These are phyloP conservation scores for Stemphylium beticola DNA, from an alignment of 2,329 filamentous ascomycete genomes.

Conservation along the genomic window DNA sequence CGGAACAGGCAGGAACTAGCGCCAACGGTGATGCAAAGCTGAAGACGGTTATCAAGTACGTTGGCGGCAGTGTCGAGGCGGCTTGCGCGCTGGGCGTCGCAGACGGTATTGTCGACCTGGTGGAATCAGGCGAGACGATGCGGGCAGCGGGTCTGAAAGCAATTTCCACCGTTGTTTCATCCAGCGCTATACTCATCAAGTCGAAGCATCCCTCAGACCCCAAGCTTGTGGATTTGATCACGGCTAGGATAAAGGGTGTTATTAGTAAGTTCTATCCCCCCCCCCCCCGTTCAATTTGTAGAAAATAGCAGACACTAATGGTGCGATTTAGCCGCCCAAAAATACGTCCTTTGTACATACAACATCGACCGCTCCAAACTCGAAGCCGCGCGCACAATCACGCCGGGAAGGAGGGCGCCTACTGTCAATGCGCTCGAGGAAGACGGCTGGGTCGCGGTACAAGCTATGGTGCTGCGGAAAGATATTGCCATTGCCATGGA, in stretches of 20 bases:
- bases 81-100: slow-evolving; percentile 95
- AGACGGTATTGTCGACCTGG: slow-evolving; percentile 95
- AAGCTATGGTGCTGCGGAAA: slow-evolving; percentile 90
- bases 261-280: slow-evolving; percentile 66
- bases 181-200: slow-evolving; percentile 88
- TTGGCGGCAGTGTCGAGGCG: slow-evolving; percentile 96
- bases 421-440: slow-evolving; percentile 90
- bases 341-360: slow-evolving; percentile 94
- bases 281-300: no score
- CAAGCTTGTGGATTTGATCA: slow-evolving; percentile 81
- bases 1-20: slow-evolving; percentile 46
- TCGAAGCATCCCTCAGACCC: slow-evolving; percentile 82
- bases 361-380: slow-evolving; percentile 81
- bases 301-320: slow-evolving; percentile 11
- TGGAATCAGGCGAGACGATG: slow-evolving; percentile 99
- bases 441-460: slow-evolving; percentile 92
- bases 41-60: slow-evolving; percentile 87
- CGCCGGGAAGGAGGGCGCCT: slow-evolving; percentile 90
- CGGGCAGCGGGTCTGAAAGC: slow-evolving; percentile 90
- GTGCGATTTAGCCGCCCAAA: slow-evolving; percentile 71
- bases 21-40: slow-evolving; percentile 61
- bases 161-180: slow-evolving; percentile 91
- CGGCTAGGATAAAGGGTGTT: slow-evolving; percentile 86
- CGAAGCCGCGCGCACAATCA: slow-evolving; percentile 72
- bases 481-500: slow-evolving; percentile 88